Evolutionary conservation across 805 yeast species (phyloP), one percentile per base, ranked within the genome.

Genomic region (Teunomyces kruisii): DNA sequence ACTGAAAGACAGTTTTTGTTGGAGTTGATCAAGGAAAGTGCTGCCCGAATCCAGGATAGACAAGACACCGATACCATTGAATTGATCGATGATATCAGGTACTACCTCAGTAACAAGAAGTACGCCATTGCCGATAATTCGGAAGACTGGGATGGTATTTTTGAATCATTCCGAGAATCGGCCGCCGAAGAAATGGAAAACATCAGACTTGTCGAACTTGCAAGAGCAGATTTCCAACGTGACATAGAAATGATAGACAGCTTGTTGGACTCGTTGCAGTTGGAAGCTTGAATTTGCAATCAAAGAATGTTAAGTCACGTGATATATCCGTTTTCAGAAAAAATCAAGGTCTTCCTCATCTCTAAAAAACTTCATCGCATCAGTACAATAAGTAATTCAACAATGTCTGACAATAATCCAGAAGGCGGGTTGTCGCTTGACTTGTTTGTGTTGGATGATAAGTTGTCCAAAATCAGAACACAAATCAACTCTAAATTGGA

Each of bases 1-100:
- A 61, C 64, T 1, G 74, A 72, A 35, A 40, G 65, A n/a, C 9
- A 35, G 0, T 22, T 42, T 38, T 44, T 67, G 13, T 41, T 49
- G 6, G 35, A 32, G 7, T 48, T 68, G 14, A 58, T 70, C n/a
- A 53, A 49, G 41, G 73, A 70, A 50, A 72, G 80, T 57, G 84
- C 92, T 0, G 50, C 55, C 12, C 66, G 88, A 53, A 85, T 87
- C 40, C 56, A 74, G 15, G 63, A 59, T 12, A 74, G 94, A 57
- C 82, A 87, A 52, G 88, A 81, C 48, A 83, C 86, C 0, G 96
- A 87, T 64, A 84, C 92, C 1, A 84, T 87, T 56, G 96, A 87
- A 55, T 67, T 87, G 52, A 70, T 87, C 22, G 96, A 86, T 62
- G 95, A 86, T 64, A 82, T 87, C 9, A 69, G 90, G 50, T 87